Evolutionary conservation across 768 basidiomycete genomes (phyloP).

Genomic region (Boletus sp.): DNA sequence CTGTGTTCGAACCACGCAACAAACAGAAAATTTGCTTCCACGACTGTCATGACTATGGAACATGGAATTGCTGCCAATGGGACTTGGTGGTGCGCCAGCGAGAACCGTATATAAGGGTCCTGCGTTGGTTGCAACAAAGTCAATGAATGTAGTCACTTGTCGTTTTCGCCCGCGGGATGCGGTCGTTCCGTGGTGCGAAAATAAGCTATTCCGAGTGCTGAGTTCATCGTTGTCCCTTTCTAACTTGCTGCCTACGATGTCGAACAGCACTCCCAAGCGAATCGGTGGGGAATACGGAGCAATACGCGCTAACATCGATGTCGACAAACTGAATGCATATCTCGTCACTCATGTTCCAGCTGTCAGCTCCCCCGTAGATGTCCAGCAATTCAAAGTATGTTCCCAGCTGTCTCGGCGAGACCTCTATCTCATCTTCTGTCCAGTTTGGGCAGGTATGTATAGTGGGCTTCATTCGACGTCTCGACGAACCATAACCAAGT

Average conservation of each 20-base stretch:
- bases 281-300: slow-evolving; percentile 77
- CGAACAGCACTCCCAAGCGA: slow-evolving; percentile 35
- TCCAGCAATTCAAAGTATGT: slow-evolving; percentile 92
- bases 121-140: too few species aligned
- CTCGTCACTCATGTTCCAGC: slow-evolving; percentile 53
- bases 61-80: too few species aligned
- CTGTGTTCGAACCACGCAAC: slow-evolving; percentile 3
- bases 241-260: slow-evolving; percentile 14
- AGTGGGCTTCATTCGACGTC: not conserved
- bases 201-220: not conserved
- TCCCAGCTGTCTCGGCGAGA: not conserved
- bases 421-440: slow-evolving; percentile 1
- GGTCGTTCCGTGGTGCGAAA: too few species aligned
- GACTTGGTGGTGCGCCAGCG: too few species aligned
- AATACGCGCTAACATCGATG: slow-evolving; percentile 67
- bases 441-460: slow-evolving; percentile 83
- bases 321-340: slow-evolving; percentile 62
- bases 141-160: too few species aligned
- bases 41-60: too few species aligned
- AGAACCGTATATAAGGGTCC: too few species aligned
- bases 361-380: slow-evolving; percentile 62
- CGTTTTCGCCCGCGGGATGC: too few species aligned
- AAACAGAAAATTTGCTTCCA: not conserved
- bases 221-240: not conserved
- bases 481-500: not conserved